These are phyloP conservation scores for Komagataella phaffii DNA, from an alignment of 805 yeast species.

Conservation along the genomic window DNA sequence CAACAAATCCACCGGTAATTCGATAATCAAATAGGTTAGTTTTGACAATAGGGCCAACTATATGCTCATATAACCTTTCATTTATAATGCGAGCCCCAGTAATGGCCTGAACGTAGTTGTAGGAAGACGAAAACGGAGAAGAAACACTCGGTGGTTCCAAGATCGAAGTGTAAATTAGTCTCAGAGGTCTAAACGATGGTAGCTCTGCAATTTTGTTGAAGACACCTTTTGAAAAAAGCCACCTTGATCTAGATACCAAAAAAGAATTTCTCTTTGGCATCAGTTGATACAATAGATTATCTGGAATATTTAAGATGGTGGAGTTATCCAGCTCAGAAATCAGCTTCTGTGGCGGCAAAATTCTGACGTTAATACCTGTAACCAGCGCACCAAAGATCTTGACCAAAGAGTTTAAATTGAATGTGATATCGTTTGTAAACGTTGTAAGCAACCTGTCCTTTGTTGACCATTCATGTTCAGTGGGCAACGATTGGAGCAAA, in stretches of 20 bases:
- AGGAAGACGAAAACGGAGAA: constrained; percentile 8
- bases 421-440: neutral
- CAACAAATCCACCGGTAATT: constrained; percentile 18
- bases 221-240: constrained; percentile 35
- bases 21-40: constrained; percentile 56
- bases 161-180: constrained; percentile 28
- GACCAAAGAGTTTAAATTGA: constrained; percentile 10
- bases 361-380: constrained; percentile 15
- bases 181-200: constrained; percentile 12
- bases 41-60: constrained; percentile 44
- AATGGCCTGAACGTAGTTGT: constrained; percentile 27
- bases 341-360: constrained; percentile 9
- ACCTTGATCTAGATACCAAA: constrained; percentile 21
- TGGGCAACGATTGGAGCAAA: constrained; percentile 18
- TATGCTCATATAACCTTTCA: constrained; percentile 30
- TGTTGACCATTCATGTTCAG: constrained; percentile 12
- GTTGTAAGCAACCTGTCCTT: constrained; percentile 13
- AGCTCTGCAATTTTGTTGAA: constrained; percentile 22
- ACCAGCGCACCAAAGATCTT: constrained; percentile 27
- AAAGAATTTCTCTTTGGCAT: constrained; percentile 6
- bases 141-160: constrained; percentile 8
- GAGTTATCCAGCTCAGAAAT: constrained; percentile 11
- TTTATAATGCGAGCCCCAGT: constrained; percentile 36
- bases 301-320: constrained; percentile 17
- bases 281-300: constrained; percentile 10